Evolutionary conservation across 2,329 filamentous ascomycete species (phyloP).

Genomic region (Ophiostoma sp.): DNA sequence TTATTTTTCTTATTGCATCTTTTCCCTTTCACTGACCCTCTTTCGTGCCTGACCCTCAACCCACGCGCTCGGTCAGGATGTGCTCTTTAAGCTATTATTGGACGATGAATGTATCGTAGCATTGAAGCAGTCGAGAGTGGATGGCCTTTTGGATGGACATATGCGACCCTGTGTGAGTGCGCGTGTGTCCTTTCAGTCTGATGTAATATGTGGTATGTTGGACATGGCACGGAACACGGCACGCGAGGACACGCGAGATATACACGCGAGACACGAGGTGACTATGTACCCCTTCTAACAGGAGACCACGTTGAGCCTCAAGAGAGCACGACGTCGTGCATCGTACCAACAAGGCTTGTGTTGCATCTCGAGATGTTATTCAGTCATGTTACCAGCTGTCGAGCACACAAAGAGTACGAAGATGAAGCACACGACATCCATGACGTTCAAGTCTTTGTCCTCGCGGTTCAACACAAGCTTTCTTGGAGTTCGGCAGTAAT

Average conservation of each 20-base stretch:
- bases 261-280: neutral
- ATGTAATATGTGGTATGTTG: neutral
- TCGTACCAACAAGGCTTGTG: neutral
- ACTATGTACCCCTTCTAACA: neutral
- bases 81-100: neutral
- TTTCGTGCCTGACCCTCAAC: neutral
- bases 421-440: neutral
- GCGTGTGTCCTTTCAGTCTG: neutral
- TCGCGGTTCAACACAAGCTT: neutral
- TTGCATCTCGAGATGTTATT: neutral
- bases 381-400: neutral
- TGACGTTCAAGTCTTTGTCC: neutral
- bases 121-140: neutral
- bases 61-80: slow-evolving; percentile 15
- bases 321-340: neutral
- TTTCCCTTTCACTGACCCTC: neutral
- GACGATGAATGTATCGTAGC: neutral
- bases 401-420: neutral
- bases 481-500: too few relatives aligned
- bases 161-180: neutral
- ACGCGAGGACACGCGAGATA: neutral
- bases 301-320: neutral
- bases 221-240: neutral
- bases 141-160: neutral
- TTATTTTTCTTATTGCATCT: neutral